A percentile compares a stretch with the other conserved stretches of the same genome.
Evolutionary conservation across 306 rosid species (phyloP).

Genomic region (Vicia villosa): DNA sequence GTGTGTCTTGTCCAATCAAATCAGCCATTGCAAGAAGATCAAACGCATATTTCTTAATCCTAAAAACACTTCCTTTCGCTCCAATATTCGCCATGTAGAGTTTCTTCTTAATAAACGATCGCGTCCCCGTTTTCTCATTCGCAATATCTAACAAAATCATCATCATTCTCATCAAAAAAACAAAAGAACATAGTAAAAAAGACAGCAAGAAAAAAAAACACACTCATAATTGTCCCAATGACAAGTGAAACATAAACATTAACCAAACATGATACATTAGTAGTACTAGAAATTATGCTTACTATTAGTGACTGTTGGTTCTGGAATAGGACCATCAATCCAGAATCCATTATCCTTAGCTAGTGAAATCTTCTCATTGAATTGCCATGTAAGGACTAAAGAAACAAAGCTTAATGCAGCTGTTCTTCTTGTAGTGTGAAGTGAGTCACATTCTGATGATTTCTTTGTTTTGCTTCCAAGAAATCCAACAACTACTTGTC

Average conservation of each 20-base stretch:
- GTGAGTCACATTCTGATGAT: slow-evolving; percentile 42
- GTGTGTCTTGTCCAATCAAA: slow-evolving; percentile 68
- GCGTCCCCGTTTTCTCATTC: slow-evolving; percentile 80
- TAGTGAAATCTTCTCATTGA: slow-evolving; percentile 43
- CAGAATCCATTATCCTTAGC: slow-evolving; percentile 81
- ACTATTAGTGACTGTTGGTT: slow-evolving; percentile 69
- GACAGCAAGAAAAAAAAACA: neutral
- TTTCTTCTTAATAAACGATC: slow-evolving; percentile 74
- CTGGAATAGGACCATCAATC: slow-evolving; percentile 68
- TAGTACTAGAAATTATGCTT: slow-evolving; percentile 35
- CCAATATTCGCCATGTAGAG: slow-evolving; percentile 77
- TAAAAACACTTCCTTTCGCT: slow-evolving; percentile 61
- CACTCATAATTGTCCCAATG: slow-evolving; percentile 8
- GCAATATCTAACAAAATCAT: slow-evolving; percentile 58
- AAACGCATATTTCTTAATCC: slow-evolving; percentile 73
- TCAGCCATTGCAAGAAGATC: slow-evolving; percentile 91
- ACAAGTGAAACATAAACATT: neutral
- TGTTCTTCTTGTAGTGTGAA: slow-evolving; percentile 68
- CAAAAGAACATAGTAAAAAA: neutral
- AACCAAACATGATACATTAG: neutral
- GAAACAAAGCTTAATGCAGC: slow-evolving; percentile 68
- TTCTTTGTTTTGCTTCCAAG: slow-evolving; percentile 50
- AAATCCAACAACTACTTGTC: slow-evolving; percentile 38
- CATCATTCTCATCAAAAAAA: slow-evolving; percentile 5
- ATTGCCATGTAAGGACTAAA: slow-evolving; percentile 48